Evolutionary conservation across 108 stramenopile species (phyloP).

Genomic region (Bacterosira constricta): DNA sequence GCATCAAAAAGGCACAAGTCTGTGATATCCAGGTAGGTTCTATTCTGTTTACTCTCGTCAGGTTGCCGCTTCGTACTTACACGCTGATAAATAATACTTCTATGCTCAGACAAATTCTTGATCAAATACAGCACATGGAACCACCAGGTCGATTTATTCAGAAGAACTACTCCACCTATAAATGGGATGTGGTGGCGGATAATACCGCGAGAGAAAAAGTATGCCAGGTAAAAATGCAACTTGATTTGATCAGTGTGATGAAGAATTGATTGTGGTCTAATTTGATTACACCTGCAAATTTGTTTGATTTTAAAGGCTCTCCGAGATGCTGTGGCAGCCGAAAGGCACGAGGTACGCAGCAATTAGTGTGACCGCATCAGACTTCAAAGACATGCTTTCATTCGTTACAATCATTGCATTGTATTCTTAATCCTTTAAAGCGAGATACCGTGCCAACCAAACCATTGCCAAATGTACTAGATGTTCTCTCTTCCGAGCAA

Average conservation of each 20-base stretch:
- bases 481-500: neutral
- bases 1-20: constrained; percentile 47
- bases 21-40: constrained; percentile 31
- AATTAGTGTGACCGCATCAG: neutral
- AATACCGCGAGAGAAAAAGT: constrained; percentile 76
- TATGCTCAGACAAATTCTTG: constrained; percentile 10
- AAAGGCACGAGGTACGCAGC: neutral
- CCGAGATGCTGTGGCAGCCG: constrained; percentile 70
- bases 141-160: constrained; percentile 60
- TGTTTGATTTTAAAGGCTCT: constrained; percentile 23
- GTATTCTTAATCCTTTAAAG: neutral
- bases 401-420: neutral
- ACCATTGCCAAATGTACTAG: neutral
- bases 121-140: constrained; percentile 19
- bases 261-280: neutral
- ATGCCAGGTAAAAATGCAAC: constrained; percentile 50
- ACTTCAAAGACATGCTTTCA: neutral
- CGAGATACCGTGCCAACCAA: too few species aligned
- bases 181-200: constrained; percentile 71
- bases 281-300: too few species aligned
- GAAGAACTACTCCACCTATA: constrained; percentile 37
- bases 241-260: too few species aligned
- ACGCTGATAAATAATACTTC: neutral
- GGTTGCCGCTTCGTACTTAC: neutral
- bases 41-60: neutral